A percentile compares a stretch with the other conserved stretches of the same genome.
Conservation (phyloP, 148 eudicot genomes). For the Arbutus unedo region DNA sequence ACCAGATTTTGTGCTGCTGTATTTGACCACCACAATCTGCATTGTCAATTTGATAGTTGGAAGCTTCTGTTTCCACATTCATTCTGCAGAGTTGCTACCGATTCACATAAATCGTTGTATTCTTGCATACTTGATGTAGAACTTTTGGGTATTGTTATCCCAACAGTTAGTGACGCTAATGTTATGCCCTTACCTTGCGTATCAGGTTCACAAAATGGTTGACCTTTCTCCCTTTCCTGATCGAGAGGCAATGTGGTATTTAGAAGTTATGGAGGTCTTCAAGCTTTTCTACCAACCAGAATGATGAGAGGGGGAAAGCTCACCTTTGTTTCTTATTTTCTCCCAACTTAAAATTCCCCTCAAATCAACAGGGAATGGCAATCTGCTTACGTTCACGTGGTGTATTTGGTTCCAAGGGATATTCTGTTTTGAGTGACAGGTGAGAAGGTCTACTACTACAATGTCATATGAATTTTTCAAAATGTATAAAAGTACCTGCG, state of each 20-base stretch:
- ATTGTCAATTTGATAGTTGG: neutral
- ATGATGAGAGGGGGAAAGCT: neutral
- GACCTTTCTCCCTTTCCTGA: slow-evolving; percentile 81
- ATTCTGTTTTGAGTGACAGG: neutral
- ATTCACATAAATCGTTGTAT: neutral
- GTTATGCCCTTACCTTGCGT: slow-evolving; percentile 1
- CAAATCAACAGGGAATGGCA: neutral
- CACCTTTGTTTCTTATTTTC: neutral
- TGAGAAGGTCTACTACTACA: neutral
- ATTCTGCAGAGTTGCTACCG: neutral
- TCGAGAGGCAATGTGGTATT: slow-evolving; percentile 94
- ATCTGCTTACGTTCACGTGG: neutral
- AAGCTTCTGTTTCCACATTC: neutral
- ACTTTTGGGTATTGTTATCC: neutral
- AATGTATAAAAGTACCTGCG: no score
- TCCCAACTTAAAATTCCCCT: neutral
- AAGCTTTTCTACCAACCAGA: slow-evolving; percentile 66
- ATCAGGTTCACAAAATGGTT: slow-evolving; percentile 87
- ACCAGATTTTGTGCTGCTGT: no score
- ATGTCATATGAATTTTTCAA: no score
- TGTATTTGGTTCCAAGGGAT: neutral
- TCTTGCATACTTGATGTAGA: neutral
- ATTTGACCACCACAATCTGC: no score
- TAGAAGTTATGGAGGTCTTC: slow-evolving; percentile 84
- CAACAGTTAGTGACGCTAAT: neutral